Evolutionary conservation across 208 protist species (phyloP), one percentile per base, ranked within the genome.

Genomic region (Trypanosomatidae sp.): DNA sequence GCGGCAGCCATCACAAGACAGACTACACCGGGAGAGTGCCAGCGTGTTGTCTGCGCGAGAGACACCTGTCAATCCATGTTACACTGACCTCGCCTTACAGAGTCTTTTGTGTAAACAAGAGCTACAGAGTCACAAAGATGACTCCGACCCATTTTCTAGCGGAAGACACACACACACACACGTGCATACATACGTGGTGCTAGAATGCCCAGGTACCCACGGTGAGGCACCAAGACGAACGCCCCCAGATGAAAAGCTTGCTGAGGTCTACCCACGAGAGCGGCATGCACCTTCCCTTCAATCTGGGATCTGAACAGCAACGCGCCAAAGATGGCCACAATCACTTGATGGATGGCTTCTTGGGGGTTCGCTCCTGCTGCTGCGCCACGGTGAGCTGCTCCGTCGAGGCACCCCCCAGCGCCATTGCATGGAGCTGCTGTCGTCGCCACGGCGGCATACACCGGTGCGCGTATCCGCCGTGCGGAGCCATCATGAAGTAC

Each of bases 381-480:
- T 19, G 19, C 17, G 30, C 5, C 28, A 70, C 60, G n/a, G 25
- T n/a, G 8, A 52, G 30, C 13, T 10, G 30, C 33, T 76, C 43
- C 52, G 41, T 30, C 47, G 64, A 10, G 41, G 43, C 39, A 15
- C 47, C 25, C 0, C 69, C 76, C n/a, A 74, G 79, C 9, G 91
- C 86, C 76, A 91, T 80, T 19, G 49, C 36, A 33, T 87, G 87
- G 47, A 94, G 66, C 66, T 89, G 81, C 60, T 90, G 83, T 53
- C 92, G 77, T 15, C 90, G 84, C 90, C 92, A 96, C 69, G 70
- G 71, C 6, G 92, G 92, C 90, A 95, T 92, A 78, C 92, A 96
- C 2, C 79, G 67, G 12, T 19, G n/a, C 33, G 87, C 75, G 70
- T 96, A 96, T 1, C 85, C 84, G 19, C 92, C 90, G 33, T 91